Conservation (phyloP, 208 protist genomes). For the Blechomonas ayalai region DNA sequence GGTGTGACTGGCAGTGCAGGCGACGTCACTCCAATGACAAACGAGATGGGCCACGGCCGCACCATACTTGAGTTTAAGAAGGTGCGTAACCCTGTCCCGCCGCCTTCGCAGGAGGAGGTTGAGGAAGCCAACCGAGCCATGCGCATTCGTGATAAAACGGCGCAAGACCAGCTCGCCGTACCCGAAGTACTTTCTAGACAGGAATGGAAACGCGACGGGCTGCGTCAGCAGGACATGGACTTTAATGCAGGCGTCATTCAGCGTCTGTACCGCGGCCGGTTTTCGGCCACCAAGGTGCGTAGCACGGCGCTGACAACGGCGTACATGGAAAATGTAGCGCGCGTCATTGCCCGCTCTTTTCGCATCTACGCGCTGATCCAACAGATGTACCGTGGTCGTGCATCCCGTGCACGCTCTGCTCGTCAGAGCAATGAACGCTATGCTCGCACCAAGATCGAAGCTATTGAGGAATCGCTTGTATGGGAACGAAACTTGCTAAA, state of each 20-base stretch:
- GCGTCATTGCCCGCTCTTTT: slow-evolving; percentile 65
- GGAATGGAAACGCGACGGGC: slow-evolving; percentile 64
- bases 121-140: slow-evolving; percentile 48
- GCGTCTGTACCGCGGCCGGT: slow-evolving; percentile 44
- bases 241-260: slow-evolving; percentile 82
- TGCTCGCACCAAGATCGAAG: slow-evolving; percentile 24
- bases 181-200: slow-evolving; percentile 44
- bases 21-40: not conserved
- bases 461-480: slow-evolving; percentile 36
- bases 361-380: slow-evolving; percentile 51
- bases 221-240: slow-evolving; percentile 66
- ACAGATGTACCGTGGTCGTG: slow-evolving; percentile 14
- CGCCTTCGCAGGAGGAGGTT: slow-evolving; percentile 37
- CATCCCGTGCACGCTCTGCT: slow-evolving; percentile 9
- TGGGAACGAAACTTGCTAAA: slow-evolving; percentile 65
- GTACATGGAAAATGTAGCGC: slow-evolving; percentile 60
- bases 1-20: not conserved
- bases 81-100: slow-evolving; percentile 13
- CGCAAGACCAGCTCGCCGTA: slow-evolving; percentile 15
- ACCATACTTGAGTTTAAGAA: slow-evolving; percentile 53
- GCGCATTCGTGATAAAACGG: slow-evolving; percentile 17
- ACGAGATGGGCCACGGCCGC: slow-evolving; percentile 4
- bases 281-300: slow-evolving; percentile 22
- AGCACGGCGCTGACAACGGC: slow-evolving; percentile 35
- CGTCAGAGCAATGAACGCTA: slow-evolving; percentile 18